phyloP scores from a whole-genome alignment of 2,329 filamentous ascomycete species.

The Fusarium dimerum region DNA sequence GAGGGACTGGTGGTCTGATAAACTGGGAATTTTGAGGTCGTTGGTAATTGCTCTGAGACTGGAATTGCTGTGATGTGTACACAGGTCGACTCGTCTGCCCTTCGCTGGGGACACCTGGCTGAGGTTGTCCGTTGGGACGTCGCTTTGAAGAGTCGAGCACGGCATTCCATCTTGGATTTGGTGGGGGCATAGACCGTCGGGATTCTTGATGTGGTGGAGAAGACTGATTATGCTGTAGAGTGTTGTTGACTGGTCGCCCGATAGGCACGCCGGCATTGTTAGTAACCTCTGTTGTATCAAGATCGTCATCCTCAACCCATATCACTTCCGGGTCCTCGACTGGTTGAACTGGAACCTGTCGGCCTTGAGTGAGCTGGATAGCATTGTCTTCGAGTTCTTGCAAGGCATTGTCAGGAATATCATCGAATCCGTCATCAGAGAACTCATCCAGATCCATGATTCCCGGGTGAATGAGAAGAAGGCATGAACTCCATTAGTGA shows the following conservation, averaged over 20 bases:
- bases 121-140: conserved; percentile 11
- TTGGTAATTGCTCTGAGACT: conserved; percentile 31
- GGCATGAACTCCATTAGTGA: conserved; percentile 23
- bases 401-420: conserved; percentile 57
- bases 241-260: conserved; percentile 36
- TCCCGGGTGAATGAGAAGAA: conserved; percentile 11
- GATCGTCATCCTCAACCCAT: conserved; percentile 57
- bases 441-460: conserved; percentile 56
- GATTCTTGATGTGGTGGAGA: conserved; percentile 22
- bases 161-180: conserved; percentile 43
- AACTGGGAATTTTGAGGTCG: conserved; percentile 44
- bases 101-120: conserved; percentile 14
- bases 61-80: conserved; percentile 34
- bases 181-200: conserved; percentile 33
- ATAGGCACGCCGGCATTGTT: conserved; percentile 47
- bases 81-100: conserved; percentile 22
- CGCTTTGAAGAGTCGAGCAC: conserved; percentile 29
- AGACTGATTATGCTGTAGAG: conserved; percentile 35
- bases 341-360: conserved; percentile 23
- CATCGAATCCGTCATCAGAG: conserved; percentile 64
- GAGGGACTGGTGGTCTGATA: conserved; percentile 36
- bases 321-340: conserved; percentile 39
- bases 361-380: conserved; percentile 58
- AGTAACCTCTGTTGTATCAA: conserved; percentile 59
- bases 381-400: conserved; percentile 66